phyloP scores from a whole-genome alignment of 176 grass and related monocot species.

The Bothriochloa decipiens region DNA sequence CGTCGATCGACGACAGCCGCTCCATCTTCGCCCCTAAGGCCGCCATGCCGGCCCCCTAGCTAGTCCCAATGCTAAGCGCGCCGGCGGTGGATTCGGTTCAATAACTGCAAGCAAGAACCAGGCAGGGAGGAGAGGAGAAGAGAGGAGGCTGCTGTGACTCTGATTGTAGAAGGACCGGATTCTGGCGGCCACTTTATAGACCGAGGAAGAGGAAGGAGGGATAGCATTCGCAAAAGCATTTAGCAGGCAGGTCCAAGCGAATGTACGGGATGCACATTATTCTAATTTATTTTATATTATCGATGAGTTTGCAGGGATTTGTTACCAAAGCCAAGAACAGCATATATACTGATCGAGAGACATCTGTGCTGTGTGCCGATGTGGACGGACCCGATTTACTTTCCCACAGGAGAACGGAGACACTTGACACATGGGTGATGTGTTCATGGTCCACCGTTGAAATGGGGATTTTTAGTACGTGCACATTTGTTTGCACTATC shows the following conservation, averaged over 20 bases:
- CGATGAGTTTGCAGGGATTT: not conserved
- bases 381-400: not conserved
- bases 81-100: not conserved
- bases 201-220: not conserved
- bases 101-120: not conserved
- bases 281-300: not conserved
- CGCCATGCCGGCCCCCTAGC: not conserved
- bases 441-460: not conserved
- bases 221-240: not conserved
- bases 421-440: not conserved
- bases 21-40: conserved; percentile 46
- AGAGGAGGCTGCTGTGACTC: not conserved
- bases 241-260: not conserved
- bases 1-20: conserved; percentile 70
- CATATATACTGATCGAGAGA: not conserved
- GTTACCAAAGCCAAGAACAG: not conserved
- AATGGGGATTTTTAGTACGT: not conserved
- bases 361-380: conserved; percentile 4
- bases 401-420: not conserved
- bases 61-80: not conserved
- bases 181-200: conserved; percentile 34
- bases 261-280: conserved; percentile 5
- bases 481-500: not conserved
- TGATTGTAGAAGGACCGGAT: not conserved
- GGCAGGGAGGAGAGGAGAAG: not conserved